Base-by-base conservation (phyloP, 2,329 filamentous ascomycete genomes). In the Diaporthe velutina region DNA sequence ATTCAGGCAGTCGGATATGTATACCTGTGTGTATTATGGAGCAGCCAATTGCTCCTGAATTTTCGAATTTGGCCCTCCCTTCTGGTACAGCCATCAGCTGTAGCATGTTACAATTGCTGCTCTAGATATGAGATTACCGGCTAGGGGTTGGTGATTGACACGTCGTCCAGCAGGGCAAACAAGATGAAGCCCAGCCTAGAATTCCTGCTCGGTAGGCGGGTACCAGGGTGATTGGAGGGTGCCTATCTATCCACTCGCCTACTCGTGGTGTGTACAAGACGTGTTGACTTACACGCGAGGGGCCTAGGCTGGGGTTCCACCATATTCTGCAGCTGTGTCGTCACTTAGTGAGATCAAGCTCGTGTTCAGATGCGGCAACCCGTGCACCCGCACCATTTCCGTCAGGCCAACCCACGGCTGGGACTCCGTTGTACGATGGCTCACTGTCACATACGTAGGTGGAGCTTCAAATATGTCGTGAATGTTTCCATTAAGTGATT, bases 401-500 rank as follows among this genome's bases (percentile, higher is more conserved):
- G 19, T 10, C 52, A 48, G 58, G 25, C 33, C 35, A 10, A 38
- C 25, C 45, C 22, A 38, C 28, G 30, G 2, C 22, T 25, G 22
- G 33, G n/a, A 28, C 22, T 28, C 30, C 22, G 45, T 17, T 28
- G 64, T 28, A 40, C 64, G 33, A 22, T n/a, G 61, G 30, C 28
- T 55, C 55, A 25, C 4, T 33, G 30, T 66, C 74, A 70, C 71
- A 74, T n/a, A 57, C n/a, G 73, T 66, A 55, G 22, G 25, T 38
- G 17, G 45, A 2, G 40, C 4, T 22, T 33, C 30, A 40, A 48
- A 35, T 8, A 9, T 42, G 38, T 75, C 71, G 42, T 74, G 50
- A 76, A 78, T 81, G 79, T 80, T 80, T 86, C 82, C 82, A 87
- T 87, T 86, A 86, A 82, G 55, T 68, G 68, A 28, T 74, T 85